Evolutionary conservation across 805 yeast species (phyloP).

Genomic region (Myxozyma neotropica): DNA sequence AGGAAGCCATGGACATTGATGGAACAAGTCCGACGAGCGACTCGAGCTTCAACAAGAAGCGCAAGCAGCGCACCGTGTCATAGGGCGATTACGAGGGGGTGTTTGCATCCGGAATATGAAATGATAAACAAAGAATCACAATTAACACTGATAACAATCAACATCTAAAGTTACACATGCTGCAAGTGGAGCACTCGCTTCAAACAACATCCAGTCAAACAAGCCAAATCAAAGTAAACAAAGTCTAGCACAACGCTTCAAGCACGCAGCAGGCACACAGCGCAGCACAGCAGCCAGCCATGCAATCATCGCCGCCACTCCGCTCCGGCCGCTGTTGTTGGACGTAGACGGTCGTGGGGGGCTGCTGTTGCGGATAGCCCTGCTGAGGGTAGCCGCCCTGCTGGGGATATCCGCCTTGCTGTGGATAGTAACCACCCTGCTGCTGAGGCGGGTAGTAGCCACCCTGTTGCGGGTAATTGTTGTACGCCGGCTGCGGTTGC

Average conservation of each 20-base stretch:
- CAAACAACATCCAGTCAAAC: background rate
- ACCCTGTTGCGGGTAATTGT: conserved; percentile 12
- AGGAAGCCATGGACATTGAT: conserved; percentile 38
- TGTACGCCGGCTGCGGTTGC: conserved; percentile 26
- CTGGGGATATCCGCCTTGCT: conserved; percentile 12
- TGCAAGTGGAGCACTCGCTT: no score
- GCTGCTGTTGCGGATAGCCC: conserved; percentile 15
- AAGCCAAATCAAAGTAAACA: background rate
- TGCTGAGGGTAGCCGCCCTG: conserved; percentile 25
- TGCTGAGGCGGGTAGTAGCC: conserved; percentile 19
- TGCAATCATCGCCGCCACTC: conserved; percentile 21
- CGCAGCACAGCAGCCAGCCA: conserved; percentile 35
- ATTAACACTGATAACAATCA: background rate
- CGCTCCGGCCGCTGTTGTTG: conserved; percentile 25
- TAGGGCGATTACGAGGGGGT: background rate
- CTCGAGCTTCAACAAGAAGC: conserved; percentile 25
- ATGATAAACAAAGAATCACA: no score
- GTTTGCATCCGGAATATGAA: no score
- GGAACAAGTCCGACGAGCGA: conserved; percentile 31
- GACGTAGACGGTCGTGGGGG: conserved; percentile 14
- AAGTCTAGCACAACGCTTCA: conserved; percentile 29
- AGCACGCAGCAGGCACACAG: conserved; percentile 36
- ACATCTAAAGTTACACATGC: no score
- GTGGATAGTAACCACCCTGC: conserved; percentile 19
- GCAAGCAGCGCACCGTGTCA: conserved; percentile 24